Evolutionary conservation across 2,329 filamentous ascomycete genomes (phyloP).

Genomic region (Paecilomyces variotii): DNA sequence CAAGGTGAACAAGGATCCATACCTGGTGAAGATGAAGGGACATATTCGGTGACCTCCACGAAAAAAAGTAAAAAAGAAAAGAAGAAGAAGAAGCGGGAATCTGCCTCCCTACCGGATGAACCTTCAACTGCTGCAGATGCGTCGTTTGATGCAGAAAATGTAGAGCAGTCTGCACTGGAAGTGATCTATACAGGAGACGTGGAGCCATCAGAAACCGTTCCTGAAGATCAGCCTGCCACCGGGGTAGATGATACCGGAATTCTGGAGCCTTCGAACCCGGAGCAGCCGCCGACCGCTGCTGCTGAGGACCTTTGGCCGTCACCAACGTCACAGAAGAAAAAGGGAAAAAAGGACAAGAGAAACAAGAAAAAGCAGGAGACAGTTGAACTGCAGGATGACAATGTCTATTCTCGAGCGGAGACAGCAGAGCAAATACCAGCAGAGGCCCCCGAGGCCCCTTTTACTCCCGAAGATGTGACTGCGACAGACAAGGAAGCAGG

Average conservation of each 20-base stretch:
- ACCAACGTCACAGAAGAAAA: conserved; percentile 12
- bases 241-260: background rate
- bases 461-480: background rate
- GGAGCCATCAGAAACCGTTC: background rate
- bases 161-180: background rate
- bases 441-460: background rate
- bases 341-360: conserved; percentile 11
- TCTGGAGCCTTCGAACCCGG: background rate
- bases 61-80: conserved; percentile 6
- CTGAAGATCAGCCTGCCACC: background rate
- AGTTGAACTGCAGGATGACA: background rate
- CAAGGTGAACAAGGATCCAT: background rate
- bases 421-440: background rate
- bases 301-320: conserved; percentile 8
- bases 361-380: background rate
- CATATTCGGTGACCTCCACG: background rate
- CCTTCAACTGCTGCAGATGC: background rate
- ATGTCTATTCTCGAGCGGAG: background rate
- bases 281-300: background rate
- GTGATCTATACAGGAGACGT: background rate
- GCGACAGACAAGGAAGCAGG: background rate
- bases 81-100: background rate
- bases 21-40: background rate
- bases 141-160: background rate
- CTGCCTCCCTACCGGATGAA: background rate